These are phyloP conservation scores for Fusarium irregulare DNA, from an alignment of 2,329 filamentous ascomycete species.

Conservation along the genomic window DNA sequence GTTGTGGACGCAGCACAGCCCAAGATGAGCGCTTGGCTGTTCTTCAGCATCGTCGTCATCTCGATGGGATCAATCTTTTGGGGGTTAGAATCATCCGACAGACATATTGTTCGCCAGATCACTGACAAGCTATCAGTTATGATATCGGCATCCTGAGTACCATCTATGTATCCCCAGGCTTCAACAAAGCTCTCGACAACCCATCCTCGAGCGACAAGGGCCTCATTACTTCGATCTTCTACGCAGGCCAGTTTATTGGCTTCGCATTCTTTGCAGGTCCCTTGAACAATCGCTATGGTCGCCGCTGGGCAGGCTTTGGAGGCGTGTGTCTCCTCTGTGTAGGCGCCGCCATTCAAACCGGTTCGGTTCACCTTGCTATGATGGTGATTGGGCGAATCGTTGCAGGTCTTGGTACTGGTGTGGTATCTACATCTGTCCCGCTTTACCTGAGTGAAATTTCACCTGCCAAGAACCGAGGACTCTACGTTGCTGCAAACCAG, in stretches of 20 bases:
- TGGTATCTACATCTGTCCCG: slow-evolving; percentile 14
- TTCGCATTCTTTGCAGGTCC: slow-evolving; percentile 17
- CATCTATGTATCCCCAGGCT: slow-evolving; percentile 19
- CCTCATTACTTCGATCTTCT: slow-evolving; percentile 20
- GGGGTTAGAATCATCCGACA: background rate
- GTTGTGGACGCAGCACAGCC: slow-evolving; percentile 6
- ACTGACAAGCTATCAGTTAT: background rate
- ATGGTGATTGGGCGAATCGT: slow-evolving; percentile 19
- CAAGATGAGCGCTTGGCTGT: slow-evolving; percentile 23
- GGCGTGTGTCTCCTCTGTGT: slow-evolving; percentile 15
- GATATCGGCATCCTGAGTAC: slow-evolving; percentile 24
- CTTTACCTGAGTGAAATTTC: slow-evolving; percentile 24
- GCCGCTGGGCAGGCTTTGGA: slow-evolving; percentile 6
- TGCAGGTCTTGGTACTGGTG: slow-evolving; percentile 14
- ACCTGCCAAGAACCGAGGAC: slow-evolving; percentile 13
- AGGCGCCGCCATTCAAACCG: slow-evolving; percentile 20
- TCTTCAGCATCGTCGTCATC: slow-evolving; percentile 20
- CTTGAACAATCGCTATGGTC: slow-evolving; percentile 12
- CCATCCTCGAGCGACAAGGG: slow-evolving; percentile 17
- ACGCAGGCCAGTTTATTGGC: slow-evolving; percentile 10
- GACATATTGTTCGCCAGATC: fast-evolving
- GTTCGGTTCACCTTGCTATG: slow-evolving; percentile 24
- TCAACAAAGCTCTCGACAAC: slow-evolving; percentile 10
- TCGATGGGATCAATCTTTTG: slow-evolving; percentile 25
- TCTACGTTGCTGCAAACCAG: slow-evolving; percentile 21